A percentile compares a stretch with the other conserved stretches of the same genome.
These are phyloP conservation scores for Fusarium napiforme DNA, from an alignment of 2,329 filamentous ascomycete species.

Conservation along the genomic window DNA sequence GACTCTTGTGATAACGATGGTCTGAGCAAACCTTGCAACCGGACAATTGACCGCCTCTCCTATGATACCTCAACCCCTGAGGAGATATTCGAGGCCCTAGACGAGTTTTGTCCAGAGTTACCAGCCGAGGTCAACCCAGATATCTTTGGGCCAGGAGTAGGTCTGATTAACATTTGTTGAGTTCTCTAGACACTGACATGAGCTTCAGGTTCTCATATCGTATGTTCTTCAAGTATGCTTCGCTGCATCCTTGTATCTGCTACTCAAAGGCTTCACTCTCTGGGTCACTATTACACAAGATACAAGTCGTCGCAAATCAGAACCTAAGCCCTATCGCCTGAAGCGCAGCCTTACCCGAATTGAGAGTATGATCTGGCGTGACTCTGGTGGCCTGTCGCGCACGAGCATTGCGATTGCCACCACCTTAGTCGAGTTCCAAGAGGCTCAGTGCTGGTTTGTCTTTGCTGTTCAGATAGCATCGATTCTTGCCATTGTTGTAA, in stretches of 20 bases:
- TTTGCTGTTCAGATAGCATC: constrained; percentile 55
- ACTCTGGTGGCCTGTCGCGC: constrained; percentile 50
- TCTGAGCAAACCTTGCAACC: constrained; percentile 47
- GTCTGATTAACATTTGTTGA: not conserved
- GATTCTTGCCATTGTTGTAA: constrained; percentile 54
- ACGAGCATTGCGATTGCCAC: constrained; percentile 54
- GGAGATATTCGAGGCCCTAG: constrained; percentile 50
- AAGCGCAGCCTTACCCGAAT: constrained; percentile 50
- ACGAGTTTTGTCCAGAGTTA: constrained; percentile 51
- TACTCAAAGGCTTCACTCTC: constrained; percentile 50
- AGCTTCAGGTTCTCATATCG: constrained; percentile 52
- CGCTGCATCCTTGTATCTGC: constrained; percentile 48
- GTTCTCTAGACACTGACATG: constrained; percentile 8
- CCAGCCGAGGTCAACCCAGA: constrained; percentile 53
- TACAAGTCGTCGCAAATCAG: constrained; percentile 28
- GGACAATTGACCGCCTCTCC: constrained; percentile 43
- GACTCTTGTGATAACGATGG: constrained; percentile 51
- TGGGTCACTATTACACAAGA: constrained; percentile 50
- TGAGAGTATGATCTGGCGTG: constrained; percentile 52
- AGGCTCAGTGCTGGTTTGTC: constrained; percentile 54
- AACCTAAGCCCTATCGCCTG: constrained; percentile 38
- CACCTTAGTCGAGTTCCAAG: constrained; percentile 55
- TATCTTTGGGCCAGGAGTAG: constrained; percentile 54
- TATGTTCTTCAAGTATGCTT: constrained; percentile 54
- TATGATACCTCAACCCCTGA: constrained; percentile 41